These are phyloP conservation scores for Dentipellis fragilis DNA, from an alignment of 768 basidiomycete species.

Conservation along the genomic window DNA sequence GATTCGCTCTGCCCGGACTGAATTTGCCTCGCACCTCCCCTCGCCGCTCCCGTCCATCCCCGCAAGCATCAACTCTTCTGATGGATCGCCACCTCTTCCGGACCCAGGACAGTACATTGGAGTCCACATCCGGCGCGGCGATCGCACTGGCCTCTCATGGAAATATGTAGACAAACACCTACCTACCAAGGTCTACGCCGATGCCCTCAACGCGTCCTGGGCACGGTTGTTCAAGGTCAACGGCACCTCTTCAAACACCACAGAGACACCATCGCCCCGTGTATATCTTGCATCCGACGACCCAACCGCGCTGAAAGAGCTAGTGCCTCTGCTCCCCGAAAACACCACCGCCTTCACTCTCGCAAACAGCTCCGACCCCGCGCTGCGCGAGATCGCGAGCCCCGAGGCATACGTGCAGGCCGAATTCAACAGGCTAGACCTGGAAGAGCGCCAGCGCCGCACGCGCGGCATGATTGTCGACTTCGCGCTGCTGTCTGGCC, in stretches of 20 bases:
- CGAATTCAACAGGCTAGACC: constrained; percentile 33
- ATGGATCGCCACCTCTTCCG: not conserved
- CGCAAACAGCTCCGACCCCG: constrained; percentile 27
- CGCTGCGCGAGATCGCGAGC: constrained; percentile 39
- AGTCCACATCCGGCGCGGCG: constrained; percentile 58
- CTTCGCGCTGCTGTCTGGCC: constrained; percentile 53
- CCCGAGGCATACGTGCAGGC: constrained; percentile 44
- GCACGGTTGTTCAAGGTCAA: constrained; percentile 22
- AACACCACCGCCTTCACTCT: constrained; percentile 36
- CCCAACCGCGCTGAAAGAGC: constrained; percentile 31
- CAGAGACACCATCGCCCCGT: constrained; percentile 22
- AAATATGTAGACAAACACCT: constrained; percentile 34
- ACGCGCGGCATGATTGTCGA: constrained; percentile 62
- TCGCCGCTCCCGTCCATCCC: constrained; percentile 3
- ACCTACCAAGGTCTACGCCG: constrained; percentile 37
- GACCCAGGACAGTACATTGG: constrained; percentile 32
- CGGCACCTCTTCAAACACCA: not conserved
- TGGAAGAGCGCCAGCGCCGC: constrained; percentile 32
- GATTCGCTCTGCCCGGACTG: constrained; percentile 39
- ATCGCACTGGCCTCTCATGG: constrained; percentile 37
- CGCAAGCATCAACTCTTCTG: constrained; percentile 4
- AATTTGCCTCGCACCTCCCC: constrained; percentile 26
- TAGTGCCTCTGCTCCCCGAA: constrained; percentile 27
- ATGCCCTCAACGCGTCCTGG: constrained; percentile 34
- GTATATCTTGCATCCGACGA: constrained; percentile 59